phyloP scores from a whole-genome alignment of 139 green algal species.

The Spirogloea muscicola region DNA sequence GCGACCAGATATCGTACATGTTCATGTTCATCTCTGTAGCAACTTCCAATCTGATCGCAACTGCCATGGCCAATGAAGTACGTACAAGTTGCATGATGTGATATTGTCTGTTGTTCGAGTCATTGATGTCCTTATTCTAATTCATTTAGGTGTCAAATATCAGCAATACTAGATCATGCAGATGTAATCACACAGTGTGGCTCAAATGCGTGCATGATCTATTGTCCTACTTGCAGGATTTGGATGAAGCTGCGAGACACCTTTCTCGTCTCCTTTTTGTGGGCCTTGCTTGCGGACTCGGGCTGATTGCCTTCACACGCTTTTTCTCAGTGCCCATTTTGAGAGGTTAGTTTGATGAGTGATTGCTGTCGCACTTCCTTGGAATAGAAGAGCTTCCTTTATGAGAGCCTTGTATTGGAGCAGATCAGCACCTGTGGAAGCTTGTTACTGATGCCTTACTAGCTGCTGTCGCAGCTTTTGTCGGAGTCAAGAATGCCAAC shows the following conservation, averaged over 20 bases:
- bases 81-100: neutral
- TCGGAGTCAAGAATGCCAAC: conserved; percentile 2
- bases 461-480: too few relatives aligned
- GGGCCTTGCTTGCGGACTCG: neutral
- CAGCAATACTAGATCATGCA: too few relatives aligned
- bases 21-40: conserved; percentile 46
- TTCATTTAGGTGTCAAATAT: too few relatives aligned
- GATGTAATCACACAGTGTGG: too few relatives aligned
- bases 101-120: too few relatives aligned
- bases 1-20: conserved; percentile 17
- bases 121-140: too few relatives aligned
- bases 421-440: too few relatives aligned
- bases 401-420: neutral
- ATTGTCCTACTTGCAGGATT: neutral
- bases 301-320: conserved; percentile 10
- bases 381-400: too few relatives aligned
- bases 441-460: too few relatives aligned
- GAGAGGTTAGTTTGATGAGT: neutral
- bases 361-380: too few relatives aligned
- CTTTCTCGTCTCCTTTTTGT: conserved; percentile 30
- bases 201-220: too few relatives aligned
- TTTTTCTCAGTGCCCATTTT: neutral
- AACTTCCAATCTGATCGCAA: conserved; percentile 44
- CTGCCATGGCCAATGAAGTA: conserved; percentile 19
- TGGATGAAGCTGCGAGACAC: conserved; percentile 6